Evolutionary conservation across 805 yeast genomes (phyloP).

Genomic region (Vanderwaltozyma tropicalis): DNA sequence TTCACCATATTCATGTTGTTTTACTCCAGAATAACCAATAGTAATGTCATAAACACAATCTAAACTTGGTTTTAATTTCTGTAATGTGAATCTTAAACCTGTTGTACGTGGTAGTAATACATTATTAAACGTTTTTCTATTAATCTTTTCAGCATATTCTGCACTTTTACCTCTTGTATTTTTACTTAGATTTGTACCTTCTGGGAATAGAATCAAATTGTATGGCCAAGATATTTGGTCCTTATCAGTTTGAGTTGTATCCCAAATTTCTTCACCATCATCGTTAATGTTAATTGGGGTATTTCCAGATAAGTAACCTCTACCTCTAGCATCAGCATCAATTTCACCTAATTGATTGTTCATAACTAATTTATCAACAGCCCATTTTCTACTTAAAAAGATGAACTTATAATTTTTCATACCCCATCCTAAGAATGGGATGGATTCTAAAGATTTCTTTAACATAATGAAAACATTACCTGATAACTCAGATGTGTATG

Average conservation of each 20-base stretch:
- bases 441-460: slow-evolving; percentile 56
- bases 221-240: slow-evolving; percentile 38
- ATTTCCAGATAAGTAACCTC: slow-evolving; percentile 40
- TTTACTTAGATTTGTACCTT: slow-evolving; percentile 78
- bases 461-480: slow-evolving; percentile 62
- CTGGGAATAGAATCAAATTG: slow-evolving; percentile 77
- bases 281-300: slow-evolving; percentile 17
- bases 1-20: slow-evolving; percentile 60
- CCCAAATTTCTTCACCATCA: slow-evolving; percentile 22
- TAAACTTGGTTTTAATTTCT: slow-evolving; percentile 42
- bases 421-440: slow-evolving; percentile 79
- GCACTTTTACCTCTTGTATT: slow-evolving; percentile 51
- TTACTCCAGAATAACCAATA: slow-evolving; percentile 68
- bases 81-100: slow-evolving; percentile 62
- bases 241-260: slow-evolving; percentile 7
- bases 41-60: slow-evolving; percentile 71
- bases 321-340: slow-evolving; percentile 52
- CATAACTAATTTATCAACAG: slow-evolving; percentile 52
- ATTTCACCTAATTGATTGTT: slow-evolving; percentile 43
- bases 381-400: slow-evolving; percentile 81
- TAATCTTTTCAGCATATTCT: slow-evolving; percentile 44
- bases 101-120: slow-evolving; percentile 74
- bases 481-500: slow-evolving; percentile 56
- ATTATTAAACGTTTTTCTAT: slow-evolving; percentile 42
- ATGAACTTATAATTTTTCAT: slow-evolving; percentile 72